A percentile compares a stretch with the other conserved stretches of the same genome.
These are phyloP conservation scores for Cucurbita pepo DNA, from an alignment of 306 rosid genomes.

Conservation along the genomic window DNA sequence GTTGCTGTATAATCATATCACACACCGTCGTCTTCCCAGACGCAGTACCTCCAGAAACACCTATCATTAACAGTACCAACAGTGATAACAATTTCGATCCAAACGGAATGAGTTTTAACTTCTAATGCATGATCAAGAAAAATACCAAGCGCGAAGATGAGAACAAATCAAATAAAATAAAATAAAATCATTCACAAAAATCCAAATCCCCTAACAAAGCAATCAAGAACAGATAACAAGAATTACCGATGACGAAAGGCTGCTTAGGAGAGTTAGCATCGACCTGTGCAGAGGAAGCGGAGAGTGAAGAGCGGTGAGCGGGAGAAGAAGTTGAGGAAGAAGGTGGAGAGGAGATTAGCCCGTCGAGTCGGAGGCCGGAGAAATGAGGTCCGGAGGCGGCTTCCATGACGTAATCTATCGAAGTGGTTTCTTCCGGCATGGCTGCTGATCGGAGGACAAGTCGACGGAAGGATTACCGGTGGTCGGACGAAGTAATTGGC, in stretches of 20 bases:
- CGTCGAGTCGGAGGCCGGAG: constrained; percentile 71
- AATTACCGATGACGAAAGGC: constrained; percentile 75
- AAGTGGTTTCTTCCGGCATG: constrained; percentile 59
- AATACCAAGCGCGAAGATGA: background rate
- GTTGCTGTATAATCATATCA: constrained; percentile 97
- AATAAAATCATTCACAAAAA: background rate
- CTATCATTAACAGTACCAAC: constrained; percentile 16
- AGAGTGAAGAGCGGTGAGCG: constrained; percentile 15
- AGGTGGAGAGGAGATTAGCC: constrained; percentile 27
- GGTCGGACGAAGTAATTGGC: background rate
- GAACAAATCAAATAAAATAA: background rate
- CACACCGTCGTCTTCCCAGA: constrained; percentile 97
- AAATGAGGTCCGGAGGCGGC: constrained; percentile 89
- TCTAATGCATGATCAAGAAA: background rate
- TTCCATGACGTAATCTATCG: constrained; percentile 81
- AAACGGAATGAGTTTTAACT: background rate
- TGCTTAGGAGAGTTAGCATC: constrained; percentile 39
- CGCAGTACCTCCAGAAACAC: constrained; percentile 98
- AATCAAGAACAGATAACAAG: background rate
- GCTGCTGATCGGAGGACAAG: background rate
- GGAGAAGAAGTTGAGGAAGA: constrained; percentile 32
- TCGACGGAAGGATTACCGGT: background rate
- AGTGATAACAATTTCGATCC: background rate
- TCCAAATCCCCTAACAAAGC: background rate
- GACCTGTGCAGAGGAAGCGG: constrained; percentile 15